Conservation (phyloP, 768 basidiomycete genomes). For the Leucocoprinus sp. region DNA sequence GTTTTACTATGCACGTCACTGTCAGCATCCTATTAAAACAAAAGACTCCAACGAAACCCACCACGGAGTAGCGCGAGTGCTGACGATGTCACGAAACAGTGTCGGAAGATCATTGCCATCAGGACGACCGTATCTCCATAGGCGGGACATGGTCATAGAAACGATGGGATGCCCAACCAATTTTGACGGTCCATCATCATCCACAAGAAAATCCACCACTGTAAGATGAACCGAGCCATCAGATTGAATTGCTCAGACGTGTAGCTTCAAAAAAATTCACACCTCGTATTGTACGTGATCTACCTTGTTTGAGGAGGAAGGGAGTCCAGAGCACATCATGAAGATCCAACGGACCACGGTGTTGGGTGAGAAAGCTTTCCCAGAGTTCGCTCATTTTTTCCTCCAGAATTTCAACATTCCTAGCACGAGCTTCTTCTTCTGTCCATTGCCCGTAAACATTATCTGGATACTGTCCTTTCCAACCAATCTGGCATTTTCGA, state of each 20-base stretch:
- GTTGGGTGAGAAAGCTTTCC: constrained; percentile 33
- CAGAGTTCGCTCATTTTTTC: constrained; percentile 27
- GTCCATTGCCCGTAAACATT: constrained; percentile 40
- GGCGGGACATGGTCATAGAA: constrained; percentile 26
- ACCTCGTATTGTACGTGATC: constrained; percentile 22
- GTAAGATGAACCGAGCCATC: background rate
- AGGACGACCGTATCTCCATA: constrained; percentile 30
- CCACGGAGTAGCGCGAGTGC: constrained; percentile 11
- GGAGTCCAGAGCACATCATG: constrained; percentile 40
- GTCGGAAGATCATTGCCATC: background rate
- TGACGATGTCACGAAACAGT: background rate
- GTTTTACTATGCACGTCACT: constrained; percentile 24
- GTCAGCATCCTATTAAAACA: background rate
- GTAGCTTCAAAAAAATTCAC: constrained; percentile 8
- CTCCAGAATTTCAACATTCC: constrained; percentile 25
- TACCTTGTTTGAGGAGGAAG: constrained; percentile 27
- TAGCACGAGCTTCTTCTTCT: constrained; percentile 17
- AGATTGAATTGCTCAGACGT: background rate
- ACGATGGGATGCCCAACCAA: constrained; percentile 34
- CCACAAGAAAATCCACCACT: constrained; percentile 37
- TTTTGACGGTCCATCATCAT: constrained; percentile 23
- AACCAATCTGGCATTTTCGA: constrained; percentile 18
- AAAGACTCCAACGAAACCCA: background rate
- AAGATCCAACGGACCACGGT: constrained; percentile 32
- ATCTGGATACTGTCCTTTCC: constrained; percentile 11